A percentile compares a stretch with the other conserved stretches of the same genome.
Evolutionary conservation across 2,329 filamentous ascomycete genomes (phyloP).

Genomic region (Aureobasidium subglaciale): DNA sequence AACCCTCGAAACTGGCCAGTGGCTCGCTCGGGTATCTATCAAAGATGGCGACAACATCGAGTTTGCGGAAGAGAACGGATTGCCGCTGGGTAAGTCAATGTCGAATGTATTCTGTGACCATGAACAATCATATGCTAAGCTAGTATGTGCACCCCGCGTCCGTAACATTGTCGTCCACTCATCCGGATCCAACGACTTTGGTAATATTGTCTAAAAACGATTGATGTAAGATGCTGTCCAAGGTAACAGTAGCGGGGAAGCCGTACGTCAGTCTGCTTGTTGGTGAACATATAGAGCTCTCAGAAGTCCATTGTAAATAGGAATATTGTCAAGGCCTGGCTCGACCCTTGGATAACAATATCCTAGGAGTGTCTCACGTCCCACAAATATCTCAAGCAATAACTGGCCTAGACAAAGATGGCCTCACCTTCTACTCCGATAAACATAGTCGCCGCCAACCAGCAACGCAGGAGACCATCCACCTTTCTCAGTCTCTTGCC

Average conservation of each 20-base stretch:
- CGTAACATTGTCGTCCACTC: neutral
- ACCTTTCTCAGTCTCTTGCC: neutral
- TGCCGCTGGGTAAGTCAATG: too few species aligned
- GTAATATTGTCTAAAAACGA: too few species aligned
- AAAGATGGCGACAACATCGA: neutral
- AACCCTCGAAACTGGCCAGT: neutral
- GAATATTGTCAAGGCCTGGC: too few species aligned
- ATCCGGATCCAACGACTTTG: too few species aligned
- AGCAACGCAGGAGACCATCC: neutral
- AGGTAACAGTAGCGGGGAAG: neutral
- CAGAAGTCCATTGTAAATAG: too few species aligned
- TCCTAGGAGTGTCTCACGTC: too few species aligned
- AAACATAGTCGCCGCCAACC: neutral
- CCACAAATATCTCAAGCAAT: too few species aligned
- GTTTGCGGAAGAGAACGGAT: neutral
- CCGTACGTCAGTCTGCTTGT: too few species aligned
- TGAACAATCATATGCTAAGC: neutral
- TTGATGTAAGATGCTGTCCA: neutral
- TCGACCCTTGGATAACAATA: too few species aligned
- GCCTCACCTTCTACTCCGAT: neutral
- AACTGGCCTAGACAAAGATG: too few species aligned
- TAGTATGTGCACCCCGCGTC: neutral
- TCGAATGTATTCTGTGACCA: neutral
- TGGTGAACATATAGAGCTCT: too few species aligned
- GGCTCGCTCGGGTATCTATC: neutral